These are phyloP conservation scores for Polytrichum formosum DNA, from an alignment of 225 moss, liverwort and hornwort genomes.

Conservation along the genomic window DNA sequence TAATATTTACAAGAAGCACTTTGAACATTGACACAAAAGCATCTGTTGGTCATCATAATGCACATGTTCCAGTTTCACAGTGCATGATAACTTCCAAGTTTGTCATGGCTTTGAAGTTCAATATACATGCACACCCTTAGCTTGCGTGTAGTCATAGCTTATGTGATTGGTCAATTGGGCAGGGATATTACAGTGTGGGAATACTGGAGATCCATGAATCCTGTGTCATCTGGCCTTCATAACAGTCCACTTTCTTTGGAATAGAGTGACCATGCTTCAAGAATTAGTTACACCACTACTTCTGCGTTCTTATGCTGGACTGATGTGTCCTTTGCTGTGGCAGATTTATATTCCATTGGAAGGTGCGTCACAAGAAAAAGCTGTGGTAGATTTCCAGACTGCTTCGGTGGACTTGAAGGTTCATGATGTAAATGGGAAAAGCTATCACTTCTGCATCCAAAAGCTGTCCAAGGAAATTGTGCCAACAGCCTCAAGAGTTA, in stretches of 20 bases:
- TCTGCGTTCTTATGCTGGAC: not conserved
- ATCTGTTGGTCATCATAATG: not conserved
- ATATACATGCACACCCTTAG: not conserved
- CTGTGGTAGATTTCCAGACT: conserved; percentile 34
- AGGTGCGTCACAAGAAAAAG: conserved; percentile 52
- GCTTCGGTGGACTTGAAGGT: conserved; percentile 42
- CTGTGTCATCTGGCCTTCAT: too few species aligned
- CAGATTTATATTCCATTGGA: conserved; percentile 61
- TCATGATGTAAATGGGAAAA: conserved; percentile 49
- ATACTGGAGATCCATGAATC: too few species aligned
- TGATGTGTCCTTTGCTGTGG: not conserved
- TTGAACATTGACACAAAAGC: too few species aligned
- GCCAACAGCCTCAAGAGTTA: conserved; percentile 37
- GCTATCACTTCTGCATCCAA: conserved; percentile 47
- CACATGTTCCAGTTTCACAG: not conserved
- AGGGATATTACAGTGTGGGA: not conserved
- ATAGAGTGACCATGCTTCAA: too few species aligned
- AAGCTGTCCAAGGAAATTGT: conserved; percentile 37
- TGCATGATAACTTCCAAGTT: not conserved
- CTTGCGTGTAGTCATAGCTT: not conserved
- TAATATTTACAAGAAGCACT: too few species aligned
- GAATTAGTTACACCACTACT: too few species aligned
- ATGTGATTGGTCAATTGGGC: not conserved
- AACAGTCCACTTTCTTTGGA: too few species aligned
- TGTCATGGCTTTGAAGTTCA: not conserved